phyloP scores from a whole-genome alignment of 495 filamentous ascomycete species.

The Penicillium riverlandense region DNA sequence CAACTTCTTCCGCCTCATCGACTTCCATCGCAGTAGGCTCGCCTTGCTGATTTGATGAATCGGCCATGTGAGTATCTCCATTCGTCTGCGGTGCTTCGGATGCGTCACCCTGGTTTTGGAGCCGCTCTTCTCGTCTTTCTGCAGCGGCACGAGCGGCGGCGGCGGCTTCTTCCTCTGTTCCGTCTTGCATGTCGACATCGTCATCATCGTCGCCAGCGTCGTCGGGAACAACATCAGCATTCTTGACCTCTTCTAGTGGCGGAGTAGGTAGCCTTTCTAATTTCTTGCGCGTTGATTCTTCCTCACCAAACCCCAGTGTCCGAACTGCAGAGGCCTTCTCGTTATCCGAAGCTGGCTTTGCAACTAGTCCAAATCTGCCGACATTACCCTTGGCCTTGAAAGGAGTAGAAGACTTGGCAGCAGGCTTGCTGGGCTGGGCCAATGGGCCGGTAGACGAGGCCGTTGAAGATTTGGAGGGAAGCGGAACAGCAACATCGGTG shows the following conservation, averaged over 20 bases:
- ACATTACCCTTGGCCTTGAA: conserved; percentile 62
- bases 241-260: conserved; percentile 53
- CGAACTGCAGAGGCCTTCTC: conserved; percentile 65
- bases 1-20: conserved; percentile 63
- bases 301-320: conserved; percentile 78
- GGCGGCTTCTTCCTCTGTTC: conserved; percentile 78
- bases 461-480: conserved; percentile 37
- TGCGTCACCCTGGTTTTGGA: conserved; percentile 42
- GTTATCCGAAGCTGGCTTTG: conserved; percentile 49
- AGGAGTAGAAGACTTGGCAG: conserved; percentile 35
- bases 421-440: conserved; percentile 45
- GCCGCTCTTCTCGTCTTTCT: conserved; percentile 64
- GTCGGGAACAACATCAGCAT: conserved; percentile 51
- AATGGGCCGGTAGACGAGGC: conserved; percentile 32
- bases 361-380: conserved; percentile 76
- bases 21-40: conserved; percentile 26
- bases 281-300: conserved; percentile 78
- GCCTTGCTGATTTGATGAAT: conserved; percentile 33
- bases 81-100: conserved; percentile 20
- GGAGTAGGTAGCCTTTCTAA: conserved; percentile 79
- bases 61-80: conserved; percentile 34
- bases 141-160: conserved; percentile 76
- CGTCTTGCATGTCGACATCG: conserved; percentile 68
- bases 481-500: conserved; percentile 54
- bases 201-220: conserved; percentile 62